These are phyloP conservation scores for Chenopodium suecicum DNA, from an alignment of 148 eudicot species.

Conservation along the genomic window DNA sequence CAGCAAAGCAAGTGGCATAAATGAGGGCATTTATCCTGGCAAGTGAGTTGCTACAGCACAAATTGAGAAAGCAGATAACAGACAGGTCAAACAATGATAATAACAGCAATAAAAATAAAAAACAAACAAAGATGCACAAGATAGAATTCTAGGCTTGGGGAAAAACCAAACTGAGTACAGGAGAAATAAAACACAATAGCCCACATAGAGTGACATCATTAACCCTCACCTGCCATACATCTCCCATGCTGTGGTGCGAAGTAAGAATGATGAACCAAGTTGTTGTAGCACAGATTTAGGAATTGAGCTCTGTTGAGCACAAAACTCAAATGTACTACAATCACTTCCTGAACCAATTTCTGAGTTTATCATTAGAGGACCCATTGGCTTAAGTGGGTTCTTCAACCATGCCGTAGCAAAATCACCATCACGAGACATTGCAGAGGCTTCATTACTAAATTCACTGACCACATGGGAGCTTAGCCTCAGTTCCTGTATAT, in stretches of 20 bases:
- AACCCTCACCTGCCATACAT: conserved; percentile 76
- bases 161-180: not conserved
- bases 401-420: conserved; percentile 82
- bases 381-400: conserved; percentile 53
- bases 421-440: conserved; percentile 63
- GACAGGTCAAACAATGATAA: not conserved
- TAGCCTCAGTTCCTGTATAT: conserved; percentile 66
- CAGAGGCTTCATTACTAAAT: conserved; percentile 52
- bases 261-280: conserved; percentile 73
- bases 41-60: conserved; percentile 67
- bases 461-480: conserved; percentile 74
- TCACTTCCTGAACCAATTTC: conserved; percentile 46
- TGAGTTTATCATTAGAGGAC: conserved; percentile 44
- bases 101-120: too few species aligned
- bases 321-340: conserved; percentile 44
- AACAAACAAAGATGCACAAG: too few species aligned
- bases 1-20: conserved; percentile 80
- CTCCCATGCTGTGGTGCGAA: conserved; percentile 93
- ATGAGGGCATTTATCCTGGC: conserved; percentile 74
- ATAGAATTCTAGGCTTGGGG: not conserved
- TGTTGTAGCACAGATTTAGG: conserved; percentile 69
- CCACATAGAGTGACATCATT: not conserved
- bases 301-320: conserved; percentile 73
- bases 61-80: conserved; percentile 6
- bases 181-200: not conserved